Evolutionary conservation across 805 yeast species (phyloP).

Genomic region (Dipodascus albidus): DNA sequence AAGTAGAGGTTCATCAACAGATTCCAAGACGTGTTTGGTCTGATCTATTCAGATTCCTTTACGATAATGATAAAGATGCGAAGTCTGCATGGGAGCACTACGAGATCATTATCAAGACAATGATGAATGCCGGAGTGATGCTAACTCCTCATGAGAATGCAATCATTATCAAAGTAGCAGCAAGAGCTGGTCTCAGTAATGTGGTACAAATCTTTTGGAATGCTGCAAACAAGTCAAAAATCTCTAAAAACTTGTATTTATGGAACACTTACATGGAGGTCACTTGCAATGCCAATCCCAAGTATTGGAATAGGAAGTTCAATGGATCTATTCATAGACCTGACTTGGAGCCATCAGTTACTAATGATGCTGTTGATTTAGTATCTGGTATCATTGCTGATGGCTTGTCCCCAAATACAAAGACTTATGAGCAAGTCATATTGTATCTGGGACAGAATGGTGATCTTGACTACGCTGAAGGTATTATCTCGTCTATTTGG

Average conservation of each 20-base stretch:
- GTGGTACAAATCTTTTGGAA: slow-evolving; percentile 20
- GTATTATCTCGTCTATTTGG: neutral
- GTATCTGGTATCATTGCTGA: slow-evolving; percentile 19
- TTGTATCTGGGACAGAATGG: slow-evolving; percentile 22
- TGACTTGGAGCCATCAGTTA: slow-evolving; percentile 11
- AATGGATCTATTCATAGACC: neutral
- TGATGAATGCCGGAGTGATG: neutral
- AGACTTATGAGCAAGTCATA: slow-evolving; percentile 24
- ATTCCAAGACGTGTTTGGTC: neutral
- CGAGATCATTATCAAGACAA: neutral
- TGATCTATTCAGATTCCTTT: neutral
- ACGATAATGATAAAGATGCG: neutral
- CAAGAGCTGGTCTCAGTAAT: slow-evolving; percentile 6
- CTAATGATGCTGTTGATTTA: slow-evolving; percentile 15
- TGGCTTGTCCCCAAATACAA: slow-evolving; percentile 21
- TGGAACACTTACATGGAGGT: slow-evolving; percentile 27
- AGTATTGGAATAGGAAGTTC: slow-evolving; percentile 17
- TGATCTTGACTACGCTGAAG: slow-evolving; percentile 9
- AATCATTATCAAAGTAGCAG: neutral
- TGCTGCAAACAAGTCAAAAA: slow-evolving; percentile 12
- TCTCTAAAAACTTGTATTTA: slow-evolving; percentile 16
- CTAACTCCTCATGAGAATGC: neutral
- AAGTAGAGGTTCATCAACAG: neutral
- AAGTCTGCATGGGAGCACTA: neutral
- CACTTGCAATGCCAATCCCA: slow-evolving; percentile 19